Evolutionary conservation across 345 rosid species (phyloP), one percentile per base, ranked within the genome.

Genomic region (Salix purpurea): DNA sequence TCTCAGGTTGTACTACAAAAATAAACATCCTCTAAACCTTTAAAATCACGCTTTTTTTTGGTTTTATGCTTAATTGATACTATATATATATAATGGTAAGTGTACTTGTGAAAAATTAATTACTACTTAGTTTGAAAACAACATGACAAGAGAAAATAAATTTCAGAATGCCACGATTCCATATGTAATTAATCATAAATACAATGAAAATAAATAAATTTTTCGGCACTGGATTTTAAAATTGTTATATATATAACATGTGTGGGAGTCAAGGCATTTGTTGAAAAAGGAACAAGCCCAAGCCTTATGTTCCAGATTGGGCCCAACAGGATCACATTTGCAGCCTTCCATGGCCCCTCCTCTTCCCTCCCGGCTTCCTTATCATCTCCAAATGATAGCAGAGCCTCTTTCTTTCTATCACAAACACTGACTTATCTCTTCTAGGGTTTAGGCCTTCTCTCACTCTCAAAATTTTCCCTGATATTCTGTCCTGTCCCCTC

Each of bases 1-100:
- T 3, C 0, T 32, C 3, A 0, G 0, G 34, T 4, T 32, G 0
- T 4, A 32, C 4, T 0, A 32, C 34, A 32, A 28, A 28, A 28
- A 28, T 0, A 28, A 28, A 28, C 30, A 28, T 2, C 30, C 30
- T 2, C 30, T 28, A 28, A 28, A 28, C 30, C 2, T 2, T 28
- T 28, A 28, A 28, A 28, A 28, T 28, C 30, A 28, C 2, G 2
- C 2, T 28, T 28, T 28, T 24, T 30, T 30, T 30, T 30, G 32
- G 32, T 30, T 30, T 30, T 30, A 30, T 30, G 32, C 32, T 30
- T 3, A 30, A 30, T 30, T 30, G 3, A 30, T 30, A 30, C 32
- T 2, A 30, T 30, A 30, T 30, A 30, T 30, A 30, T 30, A 30
- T 30, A 30, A 30, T 30, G 32, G 32, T 30, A 4, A 30, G 32